Conservation (phyloP, 2,329 filamentous ascomycete genomes). For the Colletotrichum sansevieriae region DNA sequence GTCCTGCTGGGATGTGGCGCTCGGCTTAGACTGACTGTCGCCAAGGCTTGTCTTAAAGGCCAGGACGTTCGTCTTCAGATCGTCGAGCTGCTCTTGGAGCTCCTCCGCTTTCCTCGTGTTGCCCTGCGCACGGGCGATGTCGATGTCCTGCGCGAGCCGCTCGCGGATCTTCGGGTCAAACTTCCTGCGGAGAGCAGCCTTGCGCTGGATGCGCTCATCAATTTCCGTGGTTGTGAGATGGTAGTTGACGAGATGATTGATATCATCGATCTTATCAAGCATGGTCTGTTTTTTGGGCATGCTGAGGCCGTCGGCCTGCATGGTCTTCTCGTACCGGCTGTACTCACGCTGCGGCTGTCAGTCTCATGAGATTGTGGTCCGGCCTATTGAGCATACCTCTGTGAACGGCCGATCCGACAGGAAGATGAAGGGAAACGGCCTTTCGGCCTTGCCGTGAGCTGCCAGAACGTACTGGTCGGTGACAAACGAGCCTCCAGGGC, state of each 20-base stretch:
- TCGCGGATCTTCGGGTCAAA: constrained; percentile 77
- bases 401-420: constrained; percentile 89
- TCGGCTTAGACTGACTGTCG: constrained; percentile 64
- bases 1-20: constrained; percentile 78
- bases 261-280: constrained; percentile 80
- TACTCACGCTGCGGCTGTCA: constrained; percentile 73
- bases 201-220: constrained; percentile 80
- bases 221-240: constrained; percentile 88
- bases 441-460: constrained; percentile 85
- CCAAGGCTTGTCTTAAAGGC: constrained; percentile 78
- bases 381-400: constrained; percentile 68
- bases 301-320: constrained; percentile 77
- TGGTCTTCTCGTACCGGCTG: constrained; percentile 82
- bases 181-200: constrained; percentile 75
- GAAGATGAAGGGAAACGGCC: constrained; percentile 89
- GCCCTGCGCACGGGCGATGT: constrained; percentile 73
- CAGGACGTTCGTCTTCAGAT: constrained; percentile 76
- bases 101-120: constrained; percentile 69
- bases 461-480: constrained; percentile 88
- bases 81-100: constrained; percentile 72
- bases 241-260: constrained; percentile 83
- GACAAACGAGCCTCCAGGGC: constrained; percentile 80
- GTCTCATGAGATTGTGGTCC: not conserved
- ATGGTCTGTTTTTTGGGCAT: constrained; percentile 81
- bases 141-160: constrained; percentile 73